These are phyloP conservation scores for Phtheirospermum japonicum DNA, from an alignment of 257 asterid species.

Conservation along the genomic window DNA sequence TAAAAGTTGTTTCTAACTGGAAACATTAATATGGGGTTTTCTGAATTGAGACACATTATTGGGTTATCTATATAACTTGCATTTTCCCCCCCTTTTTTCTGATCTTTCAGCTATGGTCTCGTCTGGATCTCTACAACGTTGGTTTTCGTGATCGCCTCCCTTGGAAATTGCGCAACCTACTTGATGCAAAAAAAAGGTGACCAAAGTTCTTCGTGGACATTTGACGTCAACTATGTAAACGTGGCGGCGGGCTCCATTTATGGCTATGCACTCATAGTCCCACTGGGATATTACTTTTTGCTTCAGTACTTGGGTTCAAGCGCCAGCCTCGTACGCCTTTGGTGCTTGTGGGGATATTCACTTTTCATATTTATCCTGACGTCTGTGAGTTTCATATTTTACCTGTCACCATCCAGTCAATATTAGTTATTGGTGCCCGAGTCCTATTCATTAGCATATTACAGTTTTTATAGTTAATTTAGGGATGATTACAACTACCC, in stretches of 20 bases:
- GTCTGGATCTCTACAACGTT: conserved; percentile 95
- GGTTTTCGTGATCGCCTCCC: conserved; percentile 72
- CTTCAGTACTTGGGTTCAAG: conserved; percentile 76
- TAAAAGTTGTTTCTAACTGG: neutral
- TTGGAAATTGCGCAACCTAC: conserved; percentile 90
- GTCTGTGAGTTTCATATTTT: conserved; percentile 54
- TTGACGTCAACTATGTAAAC: conserved; percentile 78
- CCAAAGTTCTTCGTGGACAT: conserved; percentile 51
- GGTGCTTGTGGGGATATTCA: conserved; percentile 99
- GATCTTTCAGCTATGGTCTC: conserved; percentile 70
- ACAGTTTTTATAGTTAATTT: too few species aligned
- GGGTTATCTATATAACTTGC: neutral
- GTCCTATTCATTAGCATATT: neutral
- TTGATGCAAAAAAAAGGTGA: conserved; percentile 61
- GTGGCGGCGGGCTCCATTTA: conserved; percentile 77
- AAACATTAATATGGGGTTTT: neutral
- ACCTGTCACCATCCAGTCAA: conserved; percentile 11
- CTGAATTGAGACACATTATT: neutral
- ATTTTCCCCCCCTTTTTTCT: conserved; percentile 16
- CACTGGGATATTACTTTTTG: conserved; percentile 86
- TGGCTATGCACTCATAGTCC: conserved; percentile 87
- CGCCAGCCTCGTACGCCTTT: conserved; percentile 85
- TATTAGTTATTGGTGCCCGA: neutral
- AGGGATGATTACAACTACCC: too few species aligned
- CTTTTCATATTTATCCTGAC: conserved; percentile 75